phyloP scores from a whole-genome alignment of 169 alveolate species.

The Plasmodium cynomolgi region DNA sequence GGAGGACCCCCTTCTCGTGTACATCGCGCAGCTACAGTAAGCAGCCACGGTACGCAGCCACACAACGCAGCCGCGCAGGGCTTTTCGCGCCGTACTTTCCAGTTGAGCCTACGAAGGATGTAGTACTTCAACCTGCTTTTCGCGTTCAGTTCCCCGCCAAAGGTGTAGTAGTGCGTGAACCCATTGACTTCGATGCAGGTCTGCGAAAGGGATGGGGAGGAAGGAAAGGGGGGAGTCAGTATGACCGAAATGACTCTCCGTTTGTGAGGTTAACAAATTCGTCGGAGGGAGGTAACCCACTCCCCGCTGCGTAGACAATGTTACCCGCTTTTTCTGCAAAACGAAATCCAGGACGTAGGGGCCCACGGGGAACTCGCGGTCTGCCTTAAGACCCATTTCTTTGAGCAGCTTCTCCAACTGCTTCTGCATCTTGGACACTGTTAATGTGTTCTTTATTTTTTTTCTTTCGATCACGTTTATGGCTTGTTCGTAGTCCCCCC shows the following conservation, averaged over 20 bases:
- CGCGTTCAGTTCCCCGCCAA: constrained; percentile 33
- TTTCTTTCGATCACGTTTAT: constrained; percentile 30
- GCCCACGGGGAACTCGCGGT: constrained; percentile 40
- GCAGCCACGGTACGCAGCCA: not conserved
- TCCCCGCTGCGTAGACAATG: not conserved
- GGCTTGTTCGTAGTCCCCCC: constrained; percentile 26
- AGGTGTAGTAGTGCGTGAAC: constrained; percentile 67
- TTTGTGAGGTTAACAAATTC: not conserved
- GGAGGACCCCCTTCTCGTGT: not conserved
- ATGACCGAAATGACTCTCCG: not conserved
- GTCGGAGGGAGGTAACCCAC: not conserved
- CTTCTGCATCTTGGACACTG: constrained; percentile 63
- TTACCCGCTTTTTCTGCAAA: constrained; percentile 37
- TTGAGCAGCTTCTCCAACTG: constrained; percentile 41
- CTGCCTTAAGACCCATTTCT: constrained; percentile 43
- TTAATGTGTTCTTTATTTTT: constrained; percentile 49
- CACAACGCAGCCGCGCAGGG: not conserved
- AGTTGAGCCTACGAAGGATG: constrained; percentile 33
- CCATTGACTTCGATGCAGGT: constrained; percentile 65
- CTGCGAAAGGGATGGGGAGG: not conserved
- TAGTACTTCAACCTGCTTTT: constrained; percentile 38
- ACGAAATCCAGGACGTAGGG: constrained; percentile 64
- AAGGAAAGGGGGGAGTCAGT: not conserved
- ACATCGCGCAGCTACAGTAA: not conserved
- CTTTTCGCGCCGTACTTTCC: constrained; percentile 40